Base-by-base conservation (phyloP, 768 basidiomycete species). In the Cantharellus cinnabarinus region DNA sequence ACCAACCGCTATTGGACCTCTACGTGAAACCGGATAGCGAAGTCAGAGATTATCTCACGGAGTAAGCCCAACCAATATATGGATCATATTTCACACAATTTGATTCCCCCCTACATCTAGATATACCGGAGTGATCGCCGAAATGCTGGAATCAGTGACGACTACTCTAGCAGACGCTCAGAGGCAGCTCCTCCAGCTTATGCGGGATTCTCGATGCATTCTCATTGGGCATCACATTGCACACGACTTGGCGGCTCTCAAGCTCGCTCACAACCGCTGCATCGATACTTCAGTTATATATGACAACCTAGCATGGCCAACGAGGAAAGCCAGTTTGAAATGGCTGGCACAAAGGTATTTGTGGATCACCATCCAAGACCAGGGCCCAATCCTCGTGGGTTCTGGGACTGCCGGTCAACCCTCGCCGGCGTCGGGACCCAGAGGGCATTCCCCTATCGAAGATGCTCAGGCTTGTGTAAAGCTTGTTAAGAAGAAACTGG, bases 311-410 rank as follows among this genome's bases (percentile, higher is more conserved):
- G 82, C 89, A 20, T 91, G 94, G 1, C 79, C 89, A 44, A 91
- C 94, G 0, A 79, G 89, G 62, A 98, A 97, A 71, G 89, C 94
- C 0, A 89, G 88, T 1, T 77, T 99, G 4, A 91, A 91, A n/a
- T 97, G 90, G 90, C 79, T 99, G 51, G 88, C 89, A 51, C 86
- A 87, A 67, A 89, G 89, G 67, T 97, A 90, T 89, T 83, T 89
- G 59, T 79, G 78, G 5, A 78, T 85, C 56, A 87, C 91, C 64
- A 98, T 99, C 50, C 94, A 98, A 69, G 79, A 29, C 20, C 20
- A 29, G 20, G 0, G 20, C 20, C 20, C 20, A 29, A 29, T 29
- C 20, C 20, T 29, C 20, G 20, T 29, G 20, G 52, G 51, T 3
- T 48, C 44, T 48, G 44, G 44, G 20, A 50, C 29, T 4, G 64